These are phyloP conservation scores for Mucor irregularis DNA, from an alignment of 371 early-diverging fungal genomes.

Conservation along the genomic window DNA sequence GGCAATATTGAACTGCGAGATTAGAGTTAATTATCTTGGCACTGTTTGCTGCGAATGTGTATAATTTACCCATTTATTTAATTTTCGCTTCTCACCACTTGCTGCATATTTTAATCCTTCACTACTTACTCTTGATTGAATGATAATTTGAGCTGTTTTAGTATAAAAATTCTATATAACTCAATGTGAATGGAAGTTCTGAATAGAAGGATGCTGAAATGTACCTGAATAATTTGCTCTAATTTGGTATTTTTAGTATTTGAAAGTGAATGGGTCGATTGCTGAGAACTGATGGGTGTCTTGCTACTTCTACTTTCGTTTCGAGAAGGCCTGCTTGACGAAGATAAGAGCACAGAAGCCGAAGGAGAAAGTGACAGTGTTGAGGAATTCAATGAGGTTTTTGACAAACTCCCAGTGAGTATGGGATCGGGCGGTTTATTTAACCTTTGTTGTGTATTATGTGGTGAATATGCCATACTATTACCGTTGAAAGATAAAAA, in stretches of 20 bases:
- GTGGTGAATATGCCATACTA: too few relatives aligned
- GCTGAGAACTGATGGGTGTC: background rate
- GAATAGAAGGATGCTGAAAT: too few relatives aligned
- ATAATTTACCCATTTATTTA: constrained; percentile 22
- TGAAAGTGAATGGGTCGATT: constrained; percentile 1
- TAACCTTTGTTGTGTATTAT: too few relatives aligned
- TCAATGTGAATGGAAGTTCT: too few relatives aligned
- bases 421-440: background rate
- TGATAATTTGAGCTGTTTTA: constrained; percentile 61
- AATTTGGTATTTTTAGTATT: constrained; percentile 23
- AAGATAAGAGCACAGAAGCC: constrained; percentile 9
- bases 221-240: constrained; percentile 39
- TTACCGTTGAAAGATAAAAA: too few relatives aligned
- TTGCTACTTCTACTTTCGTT: background rate
- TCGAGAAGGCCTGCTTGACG: too few relatives aligned
- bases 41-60: background rate
- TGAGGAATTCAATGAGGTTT: constrained; percentile 10
- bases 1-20: constrained; percentile 73
- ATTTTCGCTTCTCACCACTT: constrained; percentile 9
- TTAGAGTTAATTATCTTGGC: background rate
- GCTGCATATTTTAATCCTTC: background rate
- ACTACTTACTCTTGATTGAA: constrained; percentile 41
- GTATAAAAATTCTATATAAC: constrained; percentile 53
- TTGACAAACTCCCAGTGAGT: background rate
- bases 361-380: constrained; percentile 17